phyloP scores from a whole-genome alignment of 148 eudicot species.

The Vaccinium darrowii region DNA sequence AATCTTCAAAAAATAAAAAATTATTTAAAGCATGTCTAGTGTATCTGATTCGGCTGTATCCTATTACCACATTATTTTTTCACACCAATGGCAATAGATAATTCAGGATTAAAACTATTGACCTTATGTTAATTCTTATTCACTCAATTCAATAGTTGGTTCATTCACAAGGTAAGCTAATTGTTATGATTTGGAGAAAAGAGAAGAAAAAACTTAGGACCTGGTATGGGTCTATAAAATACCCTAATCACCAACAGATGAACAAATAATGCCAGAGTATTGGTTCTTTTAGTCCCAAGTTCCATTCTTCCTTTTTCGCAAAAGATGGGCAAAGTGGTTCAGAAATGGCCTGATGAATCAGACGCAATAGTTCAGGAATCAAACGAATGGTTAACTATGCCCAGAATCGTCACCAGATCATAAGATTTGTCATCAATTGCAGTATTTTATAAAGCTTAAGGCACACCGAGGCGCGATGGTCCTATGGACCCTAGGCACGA shows the following conservation, averaged over 20 bases:
- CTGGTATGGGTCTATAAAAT: background rate
- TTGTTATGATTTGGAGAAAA: background rate
- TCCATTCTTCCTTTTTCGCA: background rate
- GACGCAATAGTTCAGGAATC: too few species aligned
- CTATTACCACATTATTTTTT: background rate
- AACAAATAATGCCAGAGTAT: too few species aligned
- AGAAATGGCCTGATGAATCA: too few species aligned
- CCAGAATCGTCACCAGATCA: too few species aligned
- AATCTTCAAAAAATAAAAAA: background rate
- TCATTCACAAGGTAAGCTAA: background rate
- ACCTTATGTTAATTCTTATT: background rate
- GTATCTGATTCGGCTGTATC: background rate
- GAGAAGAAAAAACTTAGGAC: background rate
- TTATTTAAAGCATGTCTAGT: background rate
- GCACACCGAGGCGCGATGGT: too few species aligned
- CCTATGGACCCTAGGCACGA: too few species aligned
- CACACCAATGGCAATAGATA: background rate
- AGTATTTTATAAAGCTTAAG: background rate
- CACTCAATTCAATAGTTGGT: background rate
- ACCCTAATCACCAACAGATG: too few species aligned
- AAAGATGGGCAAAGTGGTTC: background rate
- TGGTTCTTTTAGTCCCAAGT: too few species aligned
- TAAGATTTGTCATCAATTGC: too few species aligned
- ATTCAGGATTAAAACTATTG: background rate
- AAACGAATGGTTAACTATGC: too few species aligned